These are phyloP conservation scores for Solanum etuberosum DNA, from an alignment of 257 asterid genomes.

Conservation along the genomic window DNA sequence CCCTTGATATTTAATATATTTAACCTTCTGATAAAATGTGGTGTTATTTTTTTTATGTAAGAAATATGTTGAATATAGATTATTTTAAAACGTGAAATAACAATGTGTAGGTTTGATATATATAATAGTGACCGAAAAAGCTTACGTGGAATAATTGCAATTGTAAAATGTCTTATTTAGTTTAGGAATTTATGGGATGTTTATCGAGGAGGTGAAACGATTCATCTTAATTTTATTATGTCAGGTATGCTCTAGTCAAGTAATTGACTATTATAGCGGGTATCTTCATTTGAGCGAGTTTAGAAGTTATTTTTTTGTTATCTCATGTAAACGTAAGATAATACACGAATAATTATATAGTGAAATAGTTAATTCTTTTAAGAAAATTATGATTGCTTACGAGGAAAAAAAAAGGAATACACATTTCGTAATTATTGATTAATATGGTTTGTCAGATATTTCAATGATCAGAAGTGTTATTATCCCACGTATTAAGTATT, in stretches of 20 bases:
- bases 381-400: background rate
- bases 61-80: background rate
- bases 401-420: background rate
- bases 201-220: background rate
- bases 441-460: background rate
- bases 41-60: background rate
- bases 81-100: background rate
- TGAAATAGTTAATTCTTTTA: background rate
- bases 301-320: background rate
- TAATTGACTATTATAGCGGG: background rate
- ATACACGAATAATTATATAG: background rate
- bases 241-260: background rate
- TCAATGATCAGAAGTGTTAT: background rate
- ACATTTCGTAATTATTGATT: background rate
- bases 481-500: background rate
- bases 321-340: background rate
- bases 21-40: background rate
- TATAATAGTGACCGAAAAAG: background rate
- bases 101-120: background rate
- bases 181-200: accelerated
- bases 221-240: background rate
- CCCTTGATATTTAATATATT: background rate
- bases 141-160: background rate
- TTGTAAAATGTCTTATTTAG: background rate
- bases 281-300: background rate